These are phyloP conservation scores for Ottelia alismoides DNA, from an alignment of 106 monocot species.

Conservation along the genomic window DNA sequence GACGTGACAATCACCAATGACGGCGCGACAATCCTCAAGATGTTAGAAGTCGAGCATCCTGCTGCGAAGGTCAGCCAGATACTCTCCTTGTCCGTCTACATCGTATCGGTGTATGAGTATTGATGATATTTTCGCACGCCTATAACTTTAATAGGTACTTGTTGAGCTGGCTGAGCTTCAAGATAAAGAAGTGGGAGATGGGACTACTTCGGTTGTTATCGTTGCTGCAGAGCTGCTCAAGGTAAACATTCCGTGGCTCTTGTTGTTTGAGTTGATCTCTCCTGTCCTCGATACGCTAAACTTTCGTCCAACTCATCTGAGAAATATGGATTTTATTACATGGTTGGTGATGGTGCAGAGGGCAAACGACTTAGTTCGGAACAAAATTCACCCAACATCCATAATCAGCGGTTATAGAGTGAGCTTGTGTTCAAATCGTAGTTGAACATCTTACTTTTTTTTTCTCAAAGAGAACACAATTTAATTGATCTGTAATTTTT, in stretches of 20 bases:
- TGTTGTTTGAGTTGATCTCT: conserved; percentile 26
- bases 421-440: conserved; percentile 1
- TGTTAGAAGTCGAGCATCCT: conserved; percentile 97
- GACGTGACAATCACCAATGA: conserved; percentile 99
- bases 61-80: conserved; percentile 65
- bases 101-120: neutral
- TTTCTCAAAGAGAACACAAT: too few species aligned
- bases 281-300: neutral
- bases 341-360: conserved; percentile 59
- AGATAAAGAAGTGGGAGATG: conserved; percentile 97
- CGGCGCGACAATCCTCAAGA: conserved; percentile 94
- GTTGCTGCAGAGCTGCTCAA: conserved; percentile 92
- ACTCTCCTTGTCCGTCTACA: too few species aligned
- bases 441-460: neutral
- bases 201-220: conserved; percentile 90
- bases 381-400: conserved; percentile 96
- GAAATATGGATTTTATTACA: neutral
- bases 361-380: conserved; percentile 94
- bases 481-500: too few species aligned
- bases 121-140: too few species aligned
- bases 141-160: conserved; percentile 50
- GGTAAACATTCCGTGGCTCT: conserved; percentile 25
- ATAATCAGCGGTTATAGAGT: conserved; percentile 93
- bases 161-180: conserved; percentile 98
- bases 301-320: neutral